Evolutionary conservation across 192 early-diverging fungal genomes (phyloP), one percentile per base, ranked within the genome.

Genomic region (Backusella liffmaniae): DNA sequence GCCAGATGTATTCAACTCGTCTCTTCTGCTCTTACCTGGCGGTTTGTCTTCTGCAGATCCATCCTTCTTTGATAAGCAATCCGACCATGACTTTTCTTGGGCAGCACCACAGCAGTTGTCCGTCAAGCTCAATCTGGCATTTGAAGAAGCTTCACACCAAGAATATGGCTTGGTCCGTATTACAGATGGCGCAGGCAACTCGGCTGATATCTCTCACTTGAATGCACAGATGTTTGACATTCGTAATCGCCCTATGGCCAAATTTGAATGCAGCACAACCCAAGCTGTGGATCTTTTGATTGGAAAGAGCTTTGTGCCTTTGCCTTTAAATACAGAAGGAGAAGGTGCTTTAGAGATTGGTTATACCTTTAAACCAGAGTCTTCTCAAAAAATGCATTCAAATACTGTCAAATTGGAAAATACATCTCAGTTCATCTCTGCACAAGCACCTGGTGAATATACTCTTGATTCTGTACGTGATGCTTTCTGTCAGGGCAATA

Each of bases 381-480:
- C 66, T 37, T 32, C 68, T 37, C 26, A 26, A 39, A n/a, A 21
- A 29, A 12, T 6, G 15, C 36, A 67, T 18, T 26, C 13, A n/a
- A 30, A 26, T 0, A 23, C 67, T 0, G 39, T 4, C 3, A 66
- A 78, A 3, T 16, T 16, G 26, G n/a, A 69, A 18, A 16, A 12
- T 7, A 10, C 34, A 4, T 12, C 41, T 1, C 73, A 29, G 67
- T 35, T 10, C 23, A 76, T 84, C 13, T 23, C 34, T 30, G 83
- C 79, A 4, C 44, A 75, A 12, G 56, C 68, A 36, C 67, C 83
- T 23, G 85, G 85, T 65, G 76, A 77, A 66, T 86, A 86, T 37
- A 77, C 53, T 15, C 41, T 86, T 7, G 49, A 81, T 2, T 75
- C 70, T 41, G 73, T 86, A 1, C 26, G 32, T 29, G 83, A 86